Conservation (phyloP, 225 moss, liverwort and hornwort species). For the Anthoceros angustus region DNA sequence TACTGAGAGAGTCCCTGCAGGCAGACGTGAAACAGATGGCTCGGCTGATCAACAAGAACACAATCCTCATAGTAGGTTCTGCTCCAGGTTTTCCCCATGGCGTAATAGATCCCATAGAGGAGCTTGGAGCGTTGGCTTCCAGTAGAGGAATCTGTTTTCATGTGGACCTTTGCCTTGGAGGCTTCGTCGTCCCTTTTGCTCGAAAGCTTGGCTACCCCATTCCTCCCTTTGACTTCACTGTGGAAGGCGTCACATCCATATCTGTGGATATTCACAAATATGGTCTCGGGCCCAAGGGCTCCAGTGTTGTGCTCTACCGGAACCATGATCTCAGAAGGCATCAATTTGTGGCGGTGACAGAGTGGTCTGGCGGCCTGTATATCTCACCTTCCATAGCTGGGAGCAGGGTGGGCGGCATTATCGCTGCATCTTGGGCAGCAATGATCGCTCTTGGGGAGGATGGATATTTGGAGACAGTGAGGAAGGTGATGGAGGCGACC, state of each 20-base stretch:
- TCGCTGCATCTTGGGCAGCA: slow-evolving; percentile 95
- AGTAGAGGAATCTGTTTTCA: slow-evolving; percentile 61
- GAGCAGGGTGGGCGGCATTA: slow-evolving; percentile 88
- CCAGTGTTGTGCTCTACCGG: slow-evolving; percentile 84
- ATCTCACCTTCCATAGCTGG: slow-evolving; percentile 97
- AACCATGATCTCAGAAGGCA: slow-evolving; percentile 73
- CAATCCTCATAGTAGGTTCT: slow-evolving; percentile 85
- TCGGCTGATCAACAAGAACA: slow-evolving; percentile 64
- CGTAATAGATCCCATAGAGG: slow-evolving; percentile 91
- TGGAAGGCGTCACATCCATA: slow-evolving; percentile 90
- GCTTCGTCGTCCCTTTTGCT: slow-evolving; percentile 89
- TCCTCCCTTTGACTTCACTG: slow-evolving; percentile 78
- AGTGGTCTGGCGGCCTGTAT: slow-evolving; percentile 99
- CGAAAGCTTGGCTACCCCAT: slow-evolving; percentile 87
- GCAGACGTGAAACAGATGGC: slow-evolving; percentile 61
- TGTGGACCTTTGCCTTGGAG: slow-evolving; percentile 93
- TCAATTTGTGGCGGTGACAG: slow-evolving; percentile 99
- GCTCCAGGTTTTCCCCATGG: slow-evolving; percentile 96
- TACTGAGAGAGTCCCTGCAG: slow-evolving; percentile 37
- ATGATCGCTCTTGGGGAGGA: slow-evolving; percentile 90
- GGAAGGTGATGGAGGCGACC: slow-evolving; percentile 81
- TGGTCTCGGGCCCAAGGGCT: slow-evolving; percentile 95
- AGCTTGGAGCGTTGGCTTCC: slow-evolving; percentile 57
- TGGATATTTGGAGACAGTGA: slow-evolving; percentile 62
- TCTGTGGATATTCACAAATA: slow-evolving; percentile 97